Evolutionary conservation across 164 flowering plant species (phyloP).

Genomic region (Echeveria elegans): DNA sequence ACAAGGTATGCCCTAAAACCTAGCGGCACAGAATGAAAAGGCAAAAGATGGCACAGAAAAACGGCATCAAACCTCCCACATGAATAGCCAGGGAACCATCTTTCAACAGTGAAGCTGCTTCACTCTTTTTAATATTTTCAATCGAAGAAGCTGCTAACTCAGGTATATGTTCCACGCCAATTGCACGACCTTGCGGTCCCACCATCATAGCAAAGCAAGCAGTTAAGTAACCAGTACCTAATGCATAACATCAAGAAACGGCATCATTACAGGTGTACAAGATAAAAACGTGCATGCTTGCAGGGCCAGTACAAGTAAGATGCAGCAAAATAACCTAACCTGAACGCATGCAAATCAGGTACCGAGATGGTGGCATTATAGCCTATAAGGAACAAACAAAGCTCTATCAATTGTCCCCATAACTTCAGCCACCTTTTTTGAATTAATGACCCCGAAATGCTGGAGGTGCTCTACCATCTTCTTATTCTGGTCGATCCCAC

Average conservation of each 20-base stretch:
- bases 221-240: conserved; percentile 94
- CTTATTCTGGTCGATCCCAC: too few species aligned
- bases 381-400: conserved; percentile 80
- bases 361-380: conserved; percentile 26
- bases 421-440: conserved; percentile 66
- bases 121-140: conserved; percentile 49
- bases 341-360: conserved; percentile 28
- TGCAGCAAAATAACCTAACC: conserved; percentile 30
- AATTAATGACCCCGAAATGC: conserved; percentile 43
- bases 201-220: conserved; percentile 96
- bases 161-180: too few species aligned
- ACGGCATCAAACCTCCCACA: conserved; percentile 68
- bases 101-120: conserved; percentile 60
- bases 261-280: neutral
- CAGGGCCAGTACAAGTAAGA: neutral
- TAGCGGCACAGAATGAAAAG: neutral
- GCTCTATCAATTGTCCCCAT: conserved; percentile 80
- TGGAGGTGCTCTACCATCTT: too few species aligned
- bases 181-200: conserved; percentile 70
- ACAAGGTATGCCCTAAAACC: neutral
- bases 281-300: neutral
- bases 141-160: too few species aligned
- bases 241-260: conserved; percentile 3
- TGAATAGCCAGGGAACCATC: conserved; percentile 66
- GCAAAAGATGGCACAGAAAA: neutral